Base-by-base conservation (phyloP, 768 basidiomycete species). In the Mycena epipterygia region DNA sequence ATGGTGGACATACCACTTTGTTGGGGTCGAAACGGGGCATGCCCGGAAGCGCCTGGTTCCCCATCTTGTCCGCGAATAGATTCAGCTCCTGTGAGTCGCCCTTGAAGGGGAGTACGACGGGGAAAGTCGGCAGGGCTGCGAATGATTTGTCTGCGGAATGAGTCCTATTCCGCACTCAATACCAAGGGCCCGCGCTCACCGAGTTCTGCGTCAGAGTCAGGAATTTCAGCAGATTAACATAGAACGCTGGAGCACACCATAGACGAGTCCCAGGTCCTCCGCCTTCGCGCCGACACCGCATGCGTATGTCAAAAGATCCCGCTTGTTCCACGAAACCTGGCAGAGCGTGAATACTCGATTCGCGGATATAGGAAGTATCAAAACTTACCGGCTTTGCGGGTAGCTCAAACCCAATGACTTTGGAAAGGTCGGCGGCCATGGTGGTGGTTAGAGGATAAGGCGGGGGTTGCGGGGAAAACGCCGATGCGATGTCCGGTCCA, bases 251-350 rank as follows among this genome's bases (percentile, higher is more conserved):
- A 32, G 32, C 86, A 37, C 64, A 93, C 93, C 94, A 78, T 95
- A 95, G 35, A 92, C 85, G 52, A 94, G 86, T 7, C 85, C 81
- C 52, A 89, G 86, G 63, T 96, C 94, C 57, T 92, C 86, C 44
- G 85, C 85, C 80, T 94, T 95, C 19, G 94, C 94, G 17, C 95
- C 95, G 41, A 96, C 91, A 17, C 93, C 94, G 29, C 90, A 83
- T 16, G 93, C 92, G 73, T 95, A 96, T 2, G 89, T 87, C 68
- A 96, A 81, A 21, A 95, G 82, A 80, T 96, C 95, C 58, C 94
- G 89, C 81, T 91, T 90, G 77, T 93, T 95, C 95, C 95, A 96
- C 1, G 88, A 80, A 29, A 94, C 95, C 93, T 95, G 52, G 4
- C 30, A 21, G 25, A 33, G 29, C 16, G 23, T 25, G 55, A 51